Conservation (phyloP, 2,329 filamentous ascomycete species). For the Orbilia ellipsospora region DNA sequence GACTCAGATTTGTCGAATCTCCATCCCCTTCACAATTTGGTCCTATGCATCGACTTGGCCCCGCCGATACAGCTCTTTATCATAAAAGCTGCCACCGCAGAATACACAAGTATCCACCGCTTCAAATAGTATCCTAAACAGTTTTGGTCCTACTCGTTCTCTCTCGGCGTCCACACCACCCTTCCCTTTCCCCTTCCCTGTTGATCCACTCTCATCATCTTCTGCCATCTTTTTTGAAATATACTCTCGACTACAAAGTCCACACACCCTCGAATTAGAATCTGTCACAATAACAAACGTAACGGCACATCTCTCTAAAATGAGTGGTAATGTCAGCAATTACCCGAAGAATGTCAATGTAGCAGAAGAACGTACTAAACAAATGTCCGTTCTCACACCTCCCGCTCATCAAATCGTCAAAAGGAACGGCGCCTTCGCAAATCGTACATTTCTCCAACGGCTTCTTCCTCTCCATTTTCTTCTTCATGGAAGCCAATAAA, state of each 20-base stretch:
- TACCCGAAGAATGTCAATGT: background rate
- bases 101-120: constrained; percentile 55
- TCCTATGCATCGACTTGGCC: background rate
- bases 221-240: constrained; percentile 40
- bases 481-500: constrained; percentile 28
- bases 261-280: constrained; percentile 33
- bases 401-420: constrained; percentile 48
- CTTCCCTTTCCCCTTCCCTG: background rate
- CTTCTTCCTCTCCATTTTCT: constrained; percentile 15
- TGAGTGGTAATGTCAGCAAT: background rate
- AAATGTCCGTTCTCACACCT: constrained; percentile 46
- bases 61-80: constrained; percentile 22
- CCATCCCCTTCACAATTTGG: no score
- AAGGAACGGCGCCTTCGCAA: constrained; percentile 2
- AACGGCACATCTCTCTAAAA: constrained; percentile 38
- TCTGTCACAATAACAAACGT: constrained; percentile 38
- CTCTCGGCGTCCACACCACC: background rate
- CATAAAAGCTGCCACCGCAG: constrained; percentile 47
- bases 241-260: constrained; percentile 43
- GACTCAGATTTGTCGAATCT: no score
- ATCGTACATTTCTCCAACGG: constrained; percentile 29
- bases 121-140: constrained; percentile 37
- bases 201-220: constrained; percentile 17
- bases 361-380: constrained; percentile 27
- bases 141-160: background rate